Evolutionary conservation across 2,329 filamentous ascomycete species (phyloP), one percentile per base, ranked within the genome.

Genomic region (Colletotrichum euphorbiae): DNA sequence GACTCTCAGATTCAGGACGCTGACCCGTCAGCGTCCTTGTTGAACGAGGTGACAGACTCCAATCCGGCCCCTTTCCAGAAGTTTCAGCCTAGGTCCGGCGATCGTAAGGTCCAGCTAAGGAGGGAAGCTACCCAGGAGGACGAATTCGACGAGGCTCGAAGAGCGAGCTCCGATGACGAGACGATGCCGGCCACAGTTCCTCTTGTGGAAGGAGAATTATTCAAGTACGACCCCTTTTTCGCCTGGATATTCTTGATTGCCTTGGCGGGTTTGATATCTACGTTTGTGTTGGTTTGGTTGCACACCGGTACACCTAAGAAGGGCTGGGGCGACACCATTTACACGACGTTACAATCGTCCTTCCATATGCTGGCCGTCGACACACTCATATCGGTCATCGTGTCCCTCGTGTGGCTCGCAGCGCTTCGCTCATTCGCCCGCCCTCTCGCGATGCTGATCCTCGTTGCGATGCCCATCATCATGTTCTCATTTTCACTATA

Each of bases 401-500:
- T 98, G 19, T 95, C 95, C 2, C 84, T 98, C 40, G 79, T 98
- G 28, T 99, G 96, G 96, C 87, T 99, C 69, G 92, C 94, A 1
- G 84, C 97, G 1, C 83, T 99, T 54, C 89, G 93, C 54, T 96
- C 94, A 5, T 98, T 97, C 78, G 93, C 97, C 21, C 89, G 93
- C 62, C 89, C 90, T n/a, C 82, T 98, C 60, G 92, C 98, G 60
- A 90, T 90, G 72, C 80, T 92, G 62, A 92, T 98, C 70, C 80
- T 98, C 42, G 82, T 98, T 45, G 91, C 93, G 0, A 94, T 98
- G 15, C 96, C 96, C 0, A 82, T 94, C 70, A 91, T 98, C 31
- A 86, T 98, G 67, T 88, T 96, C 71, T 94, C 93, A 0, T 98
- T 98, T 77, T 94, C 92, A 33, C 81, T 99, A 38, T 98, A 98